Evolutionary conservation across 495 filamentous ascomycete species (phyloP), one percentile per base, ranked within the genome.

Genomic region (Bryoglossum gracile): DNA sequence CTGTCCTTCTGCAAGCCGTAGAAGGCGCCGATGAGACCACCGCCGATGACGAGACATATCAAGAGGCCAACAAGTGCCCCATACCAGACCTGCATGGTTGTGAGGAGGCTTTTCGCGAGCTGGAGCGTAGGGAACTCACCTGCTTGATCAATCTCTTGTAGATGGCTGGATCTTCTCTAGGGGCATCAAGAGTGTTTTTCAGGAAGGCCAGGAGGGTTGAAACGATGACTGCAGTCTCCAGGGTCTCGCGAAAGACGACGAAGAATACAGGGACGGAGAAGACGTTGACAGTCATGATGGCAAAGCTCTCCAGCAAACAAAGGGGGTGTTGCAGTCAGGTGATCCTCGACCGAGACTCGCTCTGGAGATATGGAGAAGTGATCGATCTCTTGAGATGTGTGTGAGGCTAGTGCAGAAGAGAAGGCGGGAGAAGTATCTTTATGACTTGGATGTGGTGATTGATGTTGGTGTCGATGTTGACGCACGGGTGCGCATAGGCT

Each of bases 151-250:
- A 75, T 50, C 74, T 76, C 64, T 84, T 89, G 63, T 86, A 81
- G 3, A 75, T 70, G 0, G 42, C 51, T 0, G 53, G 57, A 65
- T 87, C 80, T 22, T 68, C 58, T 23, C 80, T 68, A 11, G 76
- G 73, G 8, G 79, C 80, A 41, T 65, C 68, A 25, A 92, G 72
- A 0, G 83, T 81, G 56, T 89, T 84, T 58, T 88, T 90, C 37
- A 92, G 68, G 58, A 88, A 92, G 21, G 87, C 79, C 39, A 94
- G 70, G 3, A 94, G 71, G 16, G 92, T 81, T 2, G 88, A 91
- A 30, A 92, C 81, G 50, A 94, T 83, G 58, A 92, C 83, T 49
- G 73, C 79, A 0, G 81, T 84, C 63, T 94, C 88, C 18, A 94
- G 67, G 26, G 81, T 81, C 71, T 94, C 88, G 59, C 88, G 83